Percentiles rank a stretch among this genome's conserved stretches.
phyloP scores from a whole-genome alignment of 2,329 filamentous ascomycete species.

The Exophiala mesophila region DNA sequence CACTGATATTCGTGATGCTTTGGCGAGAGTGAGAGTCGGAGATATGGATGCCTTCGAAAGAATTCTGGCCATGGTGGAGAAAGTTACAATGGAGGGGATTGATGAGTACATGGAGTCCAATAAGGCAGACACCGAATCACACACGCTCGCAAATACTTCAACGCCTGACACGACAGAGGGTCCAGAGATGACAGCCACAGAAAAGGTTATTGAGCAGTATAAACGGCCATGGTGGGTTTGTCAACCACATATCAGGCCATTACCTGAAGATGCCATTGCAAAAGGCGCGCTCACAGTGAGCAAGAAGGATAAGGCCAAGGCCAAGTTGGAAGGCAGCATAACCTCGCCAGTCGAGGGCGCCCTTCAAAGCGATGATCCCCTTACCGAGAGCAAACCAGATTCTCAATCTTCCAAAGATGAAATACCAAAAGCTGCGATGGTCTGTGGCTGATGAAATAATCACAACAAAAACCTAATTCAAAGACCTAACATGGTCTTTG shows the following conservation, averaged over 20 bases:
- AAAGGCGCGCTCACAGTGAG: conserved; percentile 71
- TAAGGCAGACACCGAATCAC: conserved; percentile 28
- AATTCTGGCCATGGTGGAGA: conserved; percentile 70
- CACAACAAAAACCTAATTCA: conserved; percentile 1
- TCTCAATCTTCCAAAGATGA: conserved; percentile 9
- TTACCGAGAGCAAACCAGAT: not conserved
- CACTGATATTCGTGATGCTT: conserved; percentile 77
- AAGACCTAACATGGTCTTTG: too few relatives aligned
- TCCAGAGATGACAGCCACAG: conserved; percentile 33
- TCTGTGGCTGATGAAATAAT: conserved; percentile 16
- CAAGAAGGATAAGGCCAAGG: conserved; percentile 50
- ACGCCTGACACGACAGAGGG: conserved; percentile 37
- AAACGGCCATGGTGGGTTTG: conserved; percentile 84
- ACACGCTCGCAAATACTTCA: not conserved
- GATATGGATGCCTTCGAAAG: conserved; percentile 74
- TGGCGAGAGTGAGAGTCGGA: conserved; percentile 63
- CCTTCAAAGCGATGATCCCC: conserved; percentile 1
- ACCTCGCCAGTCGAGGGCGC: conserved; percentile 15
- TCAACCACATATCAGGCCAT: conserved; percentile 77
- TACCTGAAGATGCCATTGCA: conserved; percentile 81
- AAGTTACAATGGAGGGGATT: conserved; percentile 54
- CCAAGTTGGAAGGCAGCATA: conserved; percentile 19
- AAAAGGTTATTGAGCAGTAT: conserved; percentile 64
- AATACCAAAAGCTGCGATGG: conserved; percentile 23
- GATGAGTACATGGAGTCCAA: conserved; percentile 10